Conservation (phyloP, 2,329 filamentous ascomycete species). For the Neoscytalidium dimidiatum region DNA sequence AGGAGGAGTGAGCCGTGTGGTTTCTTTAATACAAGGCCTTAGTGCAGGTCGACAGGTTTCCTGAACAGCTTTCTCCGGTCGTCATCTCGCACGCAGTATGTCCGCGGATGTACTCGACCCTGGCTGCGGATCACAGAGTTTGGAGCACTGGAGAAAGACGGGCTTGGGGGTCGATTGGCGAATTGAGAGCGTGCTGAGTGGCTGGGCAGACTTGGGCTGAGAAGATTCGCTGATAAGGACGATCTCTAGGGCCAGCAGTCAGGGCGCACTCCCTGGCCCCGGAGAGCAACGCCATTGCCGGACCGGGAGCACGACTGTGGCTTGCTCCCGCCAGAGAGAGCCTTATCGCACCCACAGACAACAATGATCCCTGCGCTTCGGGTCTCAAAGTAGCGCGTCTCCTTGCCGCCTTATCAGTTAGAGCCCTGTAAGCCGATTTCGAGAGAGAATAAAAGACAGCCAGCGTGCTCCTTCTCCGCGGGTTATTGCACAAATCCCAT, state of each 20-base stretch:
- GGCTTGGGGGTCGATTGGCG: neutral
- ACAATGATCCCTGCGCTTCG: neutral
- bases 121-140: conserved; percentile 8
- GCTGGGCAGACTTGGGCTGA: neutral
- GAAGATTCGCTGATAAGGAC: neutral
- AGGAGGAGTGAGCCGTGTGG: neutral
- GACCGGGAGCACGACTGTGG: neutral
- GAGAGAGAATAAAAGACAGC: neutral
- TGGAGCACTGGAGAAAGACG: neutral
- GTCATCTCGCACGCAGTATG: conserved; percentile 1
- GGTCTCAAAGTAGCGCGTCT: neutral
- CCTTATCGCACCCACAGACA: neutral
- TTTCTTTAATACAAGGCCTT: conserved; percentile 1
- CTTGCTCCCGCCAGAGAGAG: neutral
- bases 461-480: conserved; percentile 18
- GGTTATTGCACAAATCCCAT: neutral
- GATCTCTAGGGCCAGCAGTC: neutral
- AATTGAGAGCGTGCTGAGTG: neutral
- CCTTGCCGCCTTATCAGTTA: conserved; percentile 6
- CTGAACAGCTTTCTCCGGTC: neutral
- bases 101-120: neutral
- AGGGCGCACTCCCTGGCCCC: neutral
- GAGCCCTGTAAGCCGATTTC: neutral
- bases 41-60: neutral
- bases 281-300: neutral